Evolutionary conservation across 2,329 filamentous ascomycete genomes (phyloP).

Genomic region (Chaetomium sp.): DNA sequence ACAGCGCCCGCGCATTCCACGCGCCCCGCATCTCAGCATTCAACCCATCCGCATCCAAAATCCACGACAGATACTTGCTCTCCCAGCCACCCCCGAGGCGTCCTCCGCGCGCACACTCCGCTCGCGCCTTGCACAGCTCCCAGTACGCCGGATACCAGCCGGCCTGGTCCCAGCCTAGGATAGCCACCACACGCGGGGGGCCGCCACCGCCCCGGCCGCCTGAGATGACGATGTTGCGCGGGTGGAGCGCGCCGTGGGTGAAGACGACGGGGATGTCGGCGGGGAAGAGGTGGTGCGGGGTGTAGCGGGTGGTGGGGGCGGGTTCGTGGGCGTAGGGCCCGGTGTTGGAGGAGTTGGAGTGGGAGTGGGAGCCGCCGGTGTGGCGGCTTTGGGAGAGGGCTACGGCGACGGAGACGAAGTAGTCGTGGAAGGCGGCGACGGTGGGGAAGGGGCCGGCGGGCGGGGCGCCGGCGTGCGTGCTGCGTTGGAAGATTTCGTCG

Average conservation of each 20-base stretch:
- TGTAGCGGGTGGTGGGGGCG: constrained; percentile 3
- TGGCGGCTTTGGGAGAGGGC: constrained; percentile 10
- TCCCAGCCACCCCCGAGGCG: constrained; percentile 9
- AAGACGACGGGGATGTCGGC: constrained; percentile 14
- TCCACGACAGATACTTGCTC: constrained; percentile 12
- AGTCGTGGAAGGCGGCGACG: constrained; percentile 16
- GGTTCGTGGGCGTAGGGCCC: too few species aligned
- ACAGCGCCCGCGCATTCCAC: constrained; percentile 12
- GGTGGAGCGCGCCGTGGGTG: constrained; percentile 17
- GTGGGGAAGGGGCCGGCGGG: constrained; percentile 15
- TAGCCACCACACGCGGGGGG: constrained; percentile 7
- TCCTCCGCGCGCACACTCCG: constrained; percentile 10
- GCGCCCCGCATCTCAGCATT: not conserved
- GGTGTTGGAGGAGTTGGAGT: not conserved
- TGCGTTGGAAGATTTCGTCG: constrained; percentile 10
- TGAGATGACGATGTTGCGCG: constrained; percentile 18
- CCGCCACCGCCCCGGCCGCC: constrained; percentile 1
- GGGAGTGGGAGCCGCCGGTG: not conserved
- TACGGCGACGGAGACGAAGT: constrained; percentile 17
- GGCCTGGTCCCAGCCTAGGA: constrained; percentile 20
- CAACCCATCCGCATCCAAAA: constrained; percentile 11
- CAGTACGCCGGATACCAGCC: constrained; percentile 22
- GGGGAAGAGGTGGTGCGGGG: constrained; percentile 15
- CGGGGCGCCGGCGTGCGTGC: constrained; percentile 2
- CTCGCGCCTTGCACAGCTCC: constrained; percentile 19